Conservation (phyloP, 345 rosid species). For the Citrus hindsii region DNA sequence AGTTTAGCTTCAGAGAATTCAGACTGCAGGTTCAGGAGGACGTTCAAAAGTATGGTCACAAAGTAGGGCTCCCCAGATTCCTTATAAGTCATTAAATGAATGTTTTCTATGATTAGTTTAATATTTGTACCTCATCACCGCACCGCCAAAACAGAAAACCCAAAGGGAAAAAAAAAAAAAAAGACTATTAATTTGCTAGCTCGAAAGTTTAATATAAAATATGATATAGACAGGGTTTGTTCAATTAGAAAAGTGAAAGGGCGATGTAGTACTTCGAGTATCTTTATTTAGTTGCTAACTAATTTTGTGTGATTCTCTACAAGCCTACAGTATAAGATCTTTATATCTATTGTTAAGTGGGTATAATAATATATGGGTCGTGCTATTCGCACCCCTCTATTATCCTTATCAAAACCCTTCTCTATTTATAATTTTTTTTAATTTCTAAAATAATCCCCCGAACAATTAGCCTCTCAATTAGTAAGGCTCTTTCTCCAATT, state of each 20-base stretch:
- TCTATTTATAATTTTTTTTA: too few relatives aligned
- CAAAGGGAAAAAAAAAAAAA: too few relatives aligned
- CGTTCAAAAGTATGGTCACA: conserved; percentile 64
- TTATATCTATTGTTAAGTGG: too few relatives aligned
- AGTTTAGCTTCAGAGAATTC: conserved; percentile 71
- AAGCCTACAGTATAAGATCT: too few relatives aligned
- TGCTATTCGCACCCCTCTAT: too few relatives aligned
- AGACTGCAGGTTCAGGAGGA: conserved; percentile 78
- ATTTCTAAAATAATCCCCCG: too few relatives aligned
- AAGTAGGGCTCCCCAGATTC: conserved; percentile 85
- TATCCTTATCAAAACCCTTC: too few relatives aligned
- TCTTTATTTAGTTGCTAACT: neutral
- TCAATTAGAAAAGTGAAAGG: neutral
- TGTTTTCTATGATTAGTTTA: neutral
- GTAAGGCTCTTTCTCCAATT: too few relatives aligned
- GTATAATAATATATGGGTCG: too few relatives aligned
- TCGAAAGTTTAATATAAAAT: neutral
- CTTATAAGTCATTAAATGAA: conserved; percentile 16
- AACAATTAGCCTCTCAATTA: too few relatives aligned
- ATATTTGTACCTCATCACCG: neutral
- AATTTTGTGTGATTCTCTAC: neutral
- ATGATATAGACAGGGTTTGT: neutral
- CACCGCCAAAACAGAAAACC: too few relatives aligned
- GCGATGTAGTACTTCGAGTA: neutral
- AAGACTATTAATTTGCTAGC: too few relatives aligned